Conservation (phyloP, 179 eudicot species). For the Beta corolliflora region DNA sequence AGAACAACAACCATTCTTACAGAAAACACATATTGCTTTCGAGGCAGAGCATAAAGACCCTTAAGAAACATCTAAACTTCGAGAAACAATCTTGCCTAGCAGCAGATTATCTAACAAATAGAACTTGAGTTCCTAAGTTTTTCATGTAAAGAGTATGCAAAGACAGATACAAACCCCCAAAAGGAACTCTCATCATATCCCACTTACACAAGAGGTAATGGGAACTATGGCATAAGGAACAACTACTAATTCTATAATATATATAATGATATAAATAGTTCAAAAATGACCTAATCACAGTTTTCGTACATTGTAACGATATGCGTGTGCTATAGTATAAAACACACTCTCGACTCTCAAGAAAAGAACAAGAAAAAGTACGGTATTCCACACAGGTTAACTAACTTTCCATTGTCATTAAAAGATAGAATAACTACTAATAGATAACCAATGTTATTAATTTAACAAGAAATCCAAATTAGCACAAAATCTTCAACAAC, state of each 20-base stretch:
- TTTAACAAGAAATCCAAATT: neutral
- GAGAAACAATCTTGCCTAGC: slow-evolving; percentile 8
- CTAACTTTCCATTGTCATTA: neutral
- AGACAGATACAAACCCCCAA: neutral
- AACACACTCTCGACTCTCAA: no score
- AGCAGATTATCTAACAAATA: neutral
- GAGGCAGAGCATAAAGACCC: neutral
- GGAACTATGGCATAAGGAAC: neutral
- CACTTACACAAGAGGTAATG: neutral
- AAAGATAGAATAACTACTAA: neutral
- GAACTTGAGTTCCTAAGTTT: neutral
- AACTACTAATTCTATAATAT: neutral
- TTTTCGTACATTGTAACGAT: neutral
- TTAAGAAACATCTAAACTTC: slow-evolving; percentile 4
- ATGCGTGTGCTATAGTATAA: neutral
- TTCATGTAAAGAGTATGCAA: neutral
- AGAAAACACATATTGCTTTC: neutral
- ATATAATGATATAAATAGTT: neutral
- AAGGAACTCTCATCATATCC: neutral
- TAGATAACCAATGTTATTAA: neutral
- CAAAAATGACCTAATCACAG: neutral
- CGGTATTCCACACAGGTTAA: neutral
- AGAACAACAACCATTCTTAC: slow-evolving; percentile 4
- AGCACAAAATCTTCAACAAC: slow-evolving; percentile 11
- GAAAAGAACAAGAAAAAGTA: neutral